A percentile compares a stretch with the other conserved stretches of the same genome.
These are phyloP conservation scores for Dryas integrifolia DNA, from an alignment of 331 rosid genomes.

Conservation along the genomic window DNA sequence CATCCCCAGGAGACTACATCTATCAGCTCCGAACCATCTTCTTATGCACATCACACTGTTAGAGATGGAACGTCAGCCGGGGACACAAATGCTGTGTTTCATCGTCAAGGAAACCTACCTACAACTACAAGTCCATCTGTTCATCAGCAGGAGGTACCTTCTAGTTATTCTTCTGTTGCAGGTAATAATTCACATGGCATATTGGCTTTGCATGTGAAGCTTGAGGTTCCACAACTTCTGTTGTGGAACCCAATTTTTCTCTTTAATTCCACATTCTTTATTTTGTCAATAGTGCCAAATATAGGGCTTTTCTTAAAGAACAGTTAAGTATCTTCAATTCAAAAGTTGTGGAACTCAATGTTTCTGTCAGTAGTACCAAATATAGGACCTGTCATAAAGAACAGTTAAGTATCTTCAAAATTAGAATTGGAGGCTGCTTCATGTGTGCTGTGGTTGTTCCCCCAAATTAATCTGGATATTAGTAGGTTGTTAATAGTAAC, in stretches of 20 bases:
- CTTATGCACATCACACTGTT: conserved; percentile 46
- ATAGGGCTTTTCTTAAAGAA: neutral
- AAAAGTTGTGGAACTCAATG: too few relatives aligned
- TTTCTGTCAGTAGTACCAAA: neutral
- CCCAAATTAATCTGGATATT: neutral
- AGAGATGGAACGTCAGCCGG: conserved; percentile 53
- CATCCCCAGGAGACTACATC: conserved; percentile 56
- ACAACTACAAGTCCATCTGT: conserved; percentile 65
- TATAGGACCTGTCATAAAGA: neutral
- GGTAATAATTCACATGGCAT: conserved; percentile 73
- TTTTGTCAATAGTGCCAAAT: neutral
- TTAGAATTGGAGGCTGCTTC: conserved; percentile 1
- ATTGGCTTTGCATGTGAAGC: conserved; percentile 59
- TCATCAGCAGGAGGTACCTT: conserved; percentile 99
- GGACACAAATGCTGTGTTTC: conserved; percentile 55
- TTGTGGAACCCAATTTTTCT: conserved; percentile 41
- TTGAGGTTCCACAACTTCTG: conserved; percentile 36
- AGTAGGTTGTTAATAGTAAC: neutral
- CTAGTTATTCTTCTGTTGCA: conserved; percentile 98
- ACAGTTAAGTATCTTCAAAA: conserved; percentile 1
- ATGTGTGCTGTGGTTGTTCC: neutral
- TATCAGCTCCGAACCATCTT: conserved; percentile 45
- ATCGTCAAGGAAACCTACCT: conserved; percentile 56
- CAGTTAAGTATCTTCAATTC: neutral
- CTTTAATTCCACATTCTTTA: conserved; percentile 30